Evolutionary conservation across 805 yeast species (phyloP), one percentile per base, ranked within the genome.

Genomic region (Cyberlindnera nakhonratchasimensis): DNA sequence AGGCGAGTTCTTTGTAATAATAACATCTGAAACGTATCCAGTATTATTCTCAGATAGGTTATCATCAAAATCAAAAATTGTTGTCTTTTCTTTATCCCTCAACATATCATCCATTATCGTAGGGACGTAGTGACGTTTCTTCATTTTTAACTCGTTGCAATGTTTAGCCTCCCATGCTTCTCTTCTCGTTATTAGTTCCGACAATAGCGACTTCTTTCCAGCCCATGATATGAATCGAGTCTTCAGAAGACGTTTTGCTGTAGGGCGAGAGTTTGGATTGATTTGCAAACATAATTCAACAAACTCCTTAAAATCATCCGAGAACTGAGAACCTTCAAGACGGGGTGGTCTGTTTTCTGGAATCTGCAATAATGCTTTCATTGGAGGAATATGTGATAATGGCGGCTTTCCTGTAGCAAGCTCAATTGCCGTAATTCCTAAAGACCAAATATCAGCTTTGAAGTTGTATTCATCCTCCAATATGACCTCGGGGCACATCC

Each of bases 401-500:
- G 99, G 99, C n/a, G 99, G 99, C 53, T 86, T 88, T 0, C 98
- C 98, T 0, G 96, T 88, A 5, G 96, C 95, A 50, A 91, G 79
- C 64, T 93, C 99, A 65, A 82, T 93, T 6, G 90, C 73, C 0
- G 99, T 91, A 49, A 93, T 87, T 6, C 99, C 99, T 39, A 91
- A 64, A 0, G 98, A 90, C 99, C 99, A 93, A 11, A 93, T 86
- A 61, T 93, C 99, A 0, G 96, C 99, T 64, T 83, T 90, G 43
- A 82, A 76, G 62, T 86, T 95, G 31, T 81, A 75, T 18, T 82
- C 87, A 37, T 91, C 95, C 62, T 90, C 97, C 61, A 86, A 71
- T 29, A 91, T 91, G 25, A 91, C 98, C 62, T 91, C 99, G 0
- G 99, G 99, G 0, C 98, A 96, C 99, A 93, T 93, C 99, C 99